Evolutionary conservation across 1,284 basidiomycete species (phyloP).

Genomic region (Mrakiaceae sp.): DNA sequence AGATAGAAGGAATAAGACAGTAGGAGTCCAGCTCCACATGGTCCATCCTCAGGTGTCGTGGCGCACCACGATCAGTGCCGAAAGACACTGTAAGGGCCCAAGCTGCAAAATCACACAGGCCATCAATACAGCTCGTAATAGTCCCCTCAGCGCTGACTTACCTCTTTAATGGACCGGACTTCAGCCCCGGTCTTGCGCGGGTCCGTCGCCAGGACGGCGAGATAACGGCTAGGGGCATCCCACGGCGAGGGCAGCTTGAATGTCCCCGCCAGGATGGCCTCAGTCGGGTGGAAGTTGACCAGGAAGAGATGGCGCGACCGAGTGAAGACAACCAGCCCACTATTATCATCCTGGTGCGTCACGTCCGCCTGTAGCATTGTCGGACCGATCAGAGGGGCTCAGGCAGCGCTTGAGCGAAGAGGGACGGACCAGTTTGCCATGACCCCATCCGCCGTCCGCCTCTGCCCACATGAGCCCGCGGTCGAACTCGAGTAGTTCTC

Average conservation of each 20-base stretch:
- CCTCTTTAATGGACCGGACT: neutral
- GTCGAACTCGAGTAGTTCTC: slow-evolving; percentile 16
- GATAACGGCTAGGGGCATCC: neutral
- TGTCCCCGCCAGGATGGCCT: neutral
- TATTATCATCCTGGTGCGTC: slow-evolving; percentile 10
- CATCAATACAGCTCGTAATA: too few species aligned
- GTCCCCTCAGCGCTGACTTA: neutral
- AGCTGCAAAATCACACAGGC: too few species aligned
- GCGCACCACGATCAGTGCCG: too few species aligned
- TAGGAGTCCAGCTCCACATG: too few species aligned
- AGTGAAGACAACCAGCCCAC: slow-evolving; percentile 13
- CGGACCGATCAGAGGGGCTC: too few species aligned
- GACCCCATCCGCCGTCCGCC: slow-evolving; percentile 11
- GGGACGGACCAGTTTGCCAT: neutral
- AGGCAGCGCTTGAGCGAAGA: too few species aligned
- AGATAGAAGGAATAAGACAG: too few species aligned
- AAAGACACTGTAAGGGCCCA: too few species aligned
- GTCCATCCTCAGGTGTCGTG: too few species aligned
- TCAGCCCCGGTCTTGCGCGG: neutral
- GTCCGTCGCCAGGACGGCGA: slow-evolving; percentile 2
- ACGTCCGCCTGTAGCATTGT: neutral
- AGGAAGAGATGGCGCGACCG: slow-evolving; percentile 14
- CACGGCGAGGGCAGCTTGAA: neutral
- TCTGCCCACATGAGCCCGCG: slow-evolving; percentile 14
- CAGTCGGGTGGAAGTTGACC: slow-evolving; percentile 12